Percentiles rank a stretch among this genome's conserved stretches.
These are phyloP conservation scores for Penicillium sp. DNA, from an alignment of 2,329 filamentous ascomycete species.

Conservation along the genomic window DNA sequence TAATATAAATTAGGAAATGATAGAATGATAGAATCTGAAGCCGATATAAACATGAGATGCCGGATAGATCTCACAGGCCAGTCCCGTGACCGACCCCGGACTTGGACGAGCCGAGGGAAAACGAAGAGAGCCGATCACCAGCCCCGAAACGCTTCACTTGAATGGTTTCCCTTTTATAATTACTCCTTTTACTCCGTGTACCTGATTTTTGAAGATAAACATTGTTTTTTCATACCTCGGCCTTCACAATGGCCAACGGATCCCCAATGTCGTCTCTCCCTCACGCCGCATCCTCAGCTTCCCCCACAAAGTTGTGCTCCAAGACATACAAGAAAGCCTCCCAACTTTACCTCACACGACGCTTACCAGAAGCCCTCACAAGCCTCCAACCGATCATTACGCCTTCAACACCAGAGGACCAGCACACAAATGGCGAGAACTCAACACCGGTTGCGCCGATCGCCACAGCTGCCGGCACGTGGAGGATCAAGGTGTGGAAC, in stretches of 20 bases:
- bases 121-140: constrained; percentile 26
- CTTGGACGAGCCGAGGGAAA: constrained; percentile 37
- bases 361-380: constrained; percentile 82
- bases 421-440: constrained; percentile 46
- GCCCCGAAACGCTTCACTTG: background rate
- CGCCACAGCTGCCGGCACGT: constrained; percentile 73
- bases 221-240: background rate
- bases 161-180: background rate
- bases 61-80: constrained; percentile 6
- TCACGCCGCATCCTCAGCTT: constrained; percentile 65
- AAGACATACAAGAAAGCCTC: constrained; percentile 93
- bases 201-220: background rate
- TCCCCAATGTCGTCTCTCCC: constrained; percentile 43
- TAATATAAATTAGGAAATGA: background rate
- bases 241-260: constrained; percentile 32
- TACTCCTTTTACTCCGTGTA: background rate
- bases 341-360: constrained; percentile 89
- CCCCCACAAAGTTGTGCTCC: constrained; percentile 64
- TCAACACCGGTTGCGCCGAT: constrained; percentile 65
- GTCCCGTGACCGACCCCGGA: constrained; percentile 38
- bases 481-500: constrained; percentile 94
- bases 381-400: constrained; percentile 80
- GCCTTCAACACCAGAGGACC: constrained; percentile 43
- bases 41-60: background rate
- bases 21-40: background rate